phyloP scores from a whole-genome alignment of 805 yeast species.

The Metschnikowia hibisci region DNA sequence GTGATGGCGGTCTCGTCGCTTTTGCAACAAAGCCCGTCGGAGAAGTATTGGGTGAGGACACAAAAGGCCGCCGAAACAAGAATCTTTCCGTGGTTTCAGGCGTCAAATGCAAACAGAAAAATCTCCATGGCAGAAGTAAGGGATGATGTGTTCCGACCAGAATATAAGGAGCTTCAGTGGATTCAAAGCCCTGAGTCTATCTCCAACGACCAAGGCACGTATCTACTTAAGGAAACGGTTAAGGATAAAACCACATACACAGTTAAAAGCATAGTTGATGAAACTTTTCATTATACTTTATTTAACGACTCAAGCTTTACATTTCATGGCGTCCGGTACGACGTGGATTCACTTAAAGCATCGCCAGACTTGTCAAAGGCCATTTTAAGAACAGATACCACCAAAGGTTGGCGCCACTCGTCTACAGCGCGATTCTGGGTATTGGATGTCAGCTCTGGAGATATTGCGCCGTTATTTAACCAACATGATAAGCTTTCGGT shows the following conservation, averaged over 20 bases:
- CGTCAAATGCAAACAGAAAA: constrained; percentile 18
- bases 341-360: constrained; percentile 53
- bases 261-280: constrained; percentile 51
- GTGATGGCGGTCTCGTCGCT: constrained; percentile 11
- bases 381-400: constrained; percentile 55
- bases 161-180: constrained; percentile 64
- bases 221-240: constrained; percentile 36
- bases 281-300: constrained; percentile 40
- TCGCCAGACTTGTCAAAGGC: constrained; percentile 64
- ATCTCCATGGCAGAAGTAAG: constrained; percentile 37
- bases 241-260: constrained; percentile 47
- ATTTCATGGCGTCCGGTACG: constrained; percentile 36
- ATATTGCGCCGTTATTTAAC: constrained; percentile 13
- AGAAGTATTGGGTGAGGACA: not conserved
- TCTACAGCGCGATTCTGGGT: constrained; percentile 19
- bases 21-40: not conserved
- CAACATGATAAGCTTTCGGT: constrained; percentile 15
- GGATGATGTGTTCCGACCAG: constrained; percentile 54
- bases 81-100: constrained; percentile 13
- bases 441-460: constrained; percentile 14
- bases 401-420: constrained; percentile 40
- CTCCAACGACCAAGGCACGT: constrained; percentile 62
- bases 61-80: not conserved
- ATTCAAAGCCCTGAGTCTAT: constrained; percentile 48
- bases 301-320: constrained; percentile 48